Base-by-base conservation (phyloP, 129 eudicot species). In the Heracleum sosnowskyi region DNA sequence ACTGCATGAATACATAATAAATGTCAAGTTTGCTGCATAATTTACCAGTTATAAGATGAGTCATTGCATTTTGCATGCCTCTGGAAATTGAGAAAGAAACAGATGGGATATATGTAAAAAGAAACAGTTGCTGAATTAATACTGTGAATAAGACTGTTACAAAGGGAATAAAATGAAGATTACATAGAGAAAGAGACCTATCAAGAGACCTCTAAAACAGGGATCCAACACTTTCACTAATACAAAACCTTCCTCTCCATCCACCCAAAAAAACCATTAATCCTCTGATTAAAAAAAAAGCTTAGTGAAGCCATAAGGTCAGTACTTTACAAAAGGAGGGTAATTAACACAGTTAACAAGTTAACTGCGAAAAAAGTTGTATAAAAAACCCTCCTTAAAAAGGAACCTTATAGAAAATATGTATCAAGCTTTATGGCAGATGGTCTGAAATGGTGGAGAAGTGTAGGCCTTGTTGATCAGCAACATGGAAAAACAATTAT, bases 311-410 rank as follows among this genome's bases (percentile, higher is more conserved):
- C 70, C 24, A 18, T 42, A 82, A 82, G 86, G 79, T 88, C 79
- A 73, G 45, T 74, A 79, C 85, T 87, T 87, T 78, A 86, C 90
- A 89, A 82, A 85, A 87, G 82, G 83, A 82, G 89, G 86, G 78
- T 84, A 12, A 76, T 83, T 77, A 77, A 76, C 95, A 86, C 85
- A 89, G 89, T 84, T 84, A 86, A 87, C 77, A 34, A 75, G 75
- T 73, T 47, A 85, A 79, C 88, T 89, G 86, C 81, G 84, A 88
- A 89, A 89, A 84, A 81, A 84, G 60, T 55, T 37, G 66, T 2
- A 9, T 76, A 78, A 85, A 91, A 91, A 85, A 85, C 64, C 90
- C 91, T 88, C 84, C 86, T 92, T 78, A 82, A 90, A 90, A 92
- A 89, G 82, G 84, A 86, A 85, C 87, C 97, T 81, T 87, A 83